A percentile compares a stretch with the other conserved stretches of the same genome.
phyloP scores from a whole-genome alignment of 2,329 filamentous ascomycete species.

The Lecanicillium sp. region DNA sequence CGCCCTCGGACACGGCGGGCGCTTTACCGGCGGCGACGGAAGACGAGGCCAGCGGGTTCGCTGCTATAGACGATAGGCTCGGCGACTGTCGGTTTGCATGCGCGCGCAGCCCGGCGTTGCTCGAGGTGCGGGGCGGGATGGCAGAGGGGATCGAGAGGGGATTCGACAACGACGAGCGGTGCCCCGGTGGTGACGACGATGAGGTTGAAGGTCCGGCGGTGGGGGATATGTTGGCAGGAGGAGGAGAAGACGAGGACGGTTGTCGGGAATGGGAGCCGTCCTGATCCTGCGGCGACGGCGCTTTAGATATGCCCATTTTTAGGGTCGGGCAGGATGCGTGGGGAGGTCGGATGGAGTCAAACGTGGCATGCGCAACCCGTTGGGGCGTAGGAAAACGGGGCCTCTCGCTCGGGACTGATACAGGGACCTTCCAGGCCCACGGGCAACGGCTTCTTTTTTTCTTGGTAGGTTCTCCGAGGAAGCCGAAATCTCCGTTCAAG shows the following conservation, averaged over 20 bases:
- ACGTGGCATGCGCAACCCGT: no score
- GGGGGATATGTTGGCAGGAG: conserved; percentile 14
- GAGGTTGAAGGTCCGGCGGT: no score
- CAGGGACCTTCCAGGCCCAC: no score
- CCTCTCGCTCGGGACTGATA: no score
- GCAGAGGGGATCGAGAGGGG: conserved; percentile 45
- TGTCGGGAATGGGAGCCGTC: conserved; percentile 16
- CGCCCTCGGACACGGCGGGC: conserved; percentile 50
- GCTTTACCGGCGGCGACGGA: conserved; percentile 28
- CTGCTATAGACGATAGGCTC: conserved; percentile 4
- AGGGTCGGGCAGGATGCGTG: conserved; percentile 30
- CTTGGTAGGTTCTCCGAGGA: no score
- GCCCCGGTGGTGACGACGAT: conserved; percentile 8
- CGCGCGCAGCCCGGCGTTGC: conserved; percentile 19
- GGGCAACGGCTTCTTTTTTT: no score
- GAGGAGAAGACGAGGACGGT: conserved; percentile 16
- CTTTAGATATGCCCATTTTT: not conserved
- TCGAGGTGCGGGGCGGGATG: conserved; percentile 69
- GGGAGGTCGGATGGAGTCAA: conserved; percentile 50
- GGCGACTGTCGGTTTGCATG: conserved; percentile 1
- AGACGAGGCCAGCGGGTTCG: conserved; percentile 15
- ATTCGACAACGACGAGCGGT: conserved; percentile 23
- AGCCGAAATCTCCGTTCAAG: no score
- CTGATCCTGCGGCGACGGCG: conserved; percentile 15
- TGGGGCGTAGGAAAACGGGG: no score